Evolutionary conservation across 768 basidiomycete genomes (phyloP), one percentile per base, ranked within the genome.

Genomic region (Amanita brunnescens): DNA sequence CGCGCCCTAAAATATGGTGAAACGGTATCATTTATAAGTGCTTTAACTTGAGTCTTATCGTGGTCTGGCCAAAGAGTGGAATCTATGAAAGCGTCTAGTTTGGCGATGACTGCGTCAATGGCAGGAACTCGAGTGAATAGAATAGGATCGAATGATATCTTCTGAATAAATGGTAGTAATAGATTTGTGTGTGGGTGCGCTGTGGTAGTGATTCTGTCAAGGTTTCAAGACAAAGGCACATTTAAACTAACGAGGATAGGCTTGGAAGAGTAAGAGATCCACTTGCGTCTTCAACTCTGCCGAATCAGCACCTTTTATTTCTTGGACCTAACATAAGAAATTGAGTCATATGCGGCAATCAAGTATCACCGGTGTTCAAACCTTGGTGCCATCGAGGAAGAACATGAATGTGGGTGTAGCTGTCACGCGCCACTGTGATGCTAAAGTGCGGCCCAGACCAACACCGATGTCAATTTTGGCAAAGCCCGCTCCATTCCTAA

Each of bases 371-470:
- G 43, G 41, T 5, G n/a, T 29, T 53, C 67, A 40, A 37, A 86
- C 87, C 80, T 87, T 82, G 46, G 76, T 71, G 1, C 84, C 89
- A 53, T 87, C 75, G 54, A 83, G 64, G 70, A 91, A 97, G 68
- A 96, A 93, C 35, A 87, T 69, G 60, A 97, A 95, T 0, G 91
- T 93, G 5, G 93, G 94, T 2, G 90, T 95, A 14, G 77, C 91
- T 13, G 75, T 65, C 1, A 96, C 79, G 12, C 77, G 72, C 69
- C 78, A 87, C 62, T 82, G 71, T 1, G 64, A 54, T 0, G 85
- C 87, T 13, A 95, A 67, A 48, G 70, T 69, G 2, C 65, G 59
- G 0, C 86, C 85, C 64, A 79, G 64, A 0, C 86, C 87, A 10
- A 86, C 76, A 4, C 75, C 79, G 56, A 91, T 70, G 67, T 97